Percentiles rank a stretch among this genome's conserved stretches.
These are phyloP conservation scores for Vicia villosa DNA, from an alignment of 306 rosid genomes.

Conservation along the genomic window DNA sequence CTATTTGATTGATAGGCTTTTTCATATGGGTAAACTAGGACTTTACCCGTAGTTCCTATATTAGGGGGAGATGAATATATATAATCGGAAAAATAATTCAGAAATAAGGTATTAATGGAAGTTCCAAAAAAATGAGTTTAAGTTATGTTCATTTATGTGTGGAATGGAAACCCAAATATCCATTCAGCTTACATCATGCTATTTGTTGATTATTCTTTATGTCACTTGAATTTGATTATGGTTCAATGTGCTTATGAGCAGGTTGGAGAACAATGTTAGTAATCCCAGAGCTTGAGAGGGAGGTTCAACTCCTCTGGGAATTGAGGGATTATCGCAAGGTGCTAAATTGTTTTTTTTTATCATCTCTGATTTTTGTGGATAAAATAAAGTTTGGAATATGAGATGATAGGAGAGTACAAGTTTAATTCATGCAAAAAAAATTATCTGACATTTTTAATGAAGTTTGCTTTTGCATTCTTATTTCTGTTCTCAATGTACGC, in stretches of 20 bases:
- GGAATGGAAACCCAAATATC: constrained; percentile 10
- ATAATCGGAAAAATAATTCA: constrained; percentile 8
- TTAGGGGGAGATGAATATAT: neutral
- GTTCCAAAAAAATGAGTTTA: constrained; percentile 8
- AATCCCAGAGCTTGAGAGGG: constrained; percentile 93
- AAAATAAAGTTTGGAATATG: neutral
- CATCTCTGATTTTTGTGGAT: neutral
- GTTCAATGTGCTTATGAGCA: constrained; percentile 39
- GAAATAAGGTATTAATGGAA: constrained; percentile 14
- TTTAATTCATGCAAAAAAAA: constrained; percentile 3
- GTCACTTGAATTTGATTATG: constrained; percentile 21
- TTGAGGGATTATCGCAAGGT: constrained; percentile 86
- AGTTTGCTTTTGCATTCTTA: constrained; percentile 16
- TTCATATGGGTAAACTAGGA: neutral
- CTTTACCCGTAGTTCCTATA: constrained; percentile 14
- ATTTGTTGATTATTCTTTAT: constrained; percentile 8
- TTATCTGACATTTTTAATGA: constrained; percentile 12
- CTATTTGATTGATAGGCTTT: constrained; percentile 3
- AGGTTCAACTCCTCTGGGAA: constrained; percentile 83
- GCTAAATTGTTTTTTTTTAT: constrained; percentile 4
- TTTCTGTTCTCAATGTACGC: neutral
- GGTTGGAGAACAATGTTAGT: constrained; percentile 99
- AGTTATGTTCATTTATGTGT: neutral
- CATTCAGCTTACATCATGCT: neutral
- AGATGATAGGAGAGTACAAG: neutral